A percentile compares a stretch with the other conserved stretches of the same genome.
These are phyloP conservation scores for Rhizophora apiculata DNA, from an alignment of 345 rosid species.

Conservation along the genomic window DNA sequence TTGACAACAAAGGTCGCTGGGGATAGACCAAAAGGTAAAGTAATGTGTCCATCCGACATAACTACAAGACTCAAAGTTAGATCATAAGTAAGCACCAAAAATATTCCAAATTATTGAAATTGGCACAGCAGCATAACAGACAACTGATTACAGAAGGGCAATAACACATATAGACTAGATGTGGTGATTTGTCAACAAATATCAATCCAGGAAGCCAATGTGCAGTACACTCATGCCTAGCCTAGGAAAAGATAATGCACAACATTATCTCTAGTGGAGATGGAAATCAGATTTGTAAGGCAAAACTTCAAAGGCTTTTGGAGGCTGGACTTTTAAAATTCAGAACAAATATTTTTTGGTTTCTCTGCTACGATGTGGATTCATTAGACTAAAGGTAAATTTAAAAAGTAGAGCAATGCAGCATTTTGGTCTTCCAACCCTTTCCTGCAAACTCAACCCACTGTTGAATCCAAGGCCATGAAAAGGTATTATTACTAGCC, in stretches of 20 bases:
- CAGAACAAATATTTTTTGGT: no score
- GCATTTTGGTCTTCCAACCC: not conserved
- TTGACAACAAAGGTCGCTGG: slow-evolving; percentile 87
- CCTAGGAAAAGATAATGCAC: no score
- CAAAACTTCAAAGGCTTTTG: no score
- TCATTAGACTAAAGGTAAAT: no score
- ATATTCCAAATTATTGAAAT: not conserved
- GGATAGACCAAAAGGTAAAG: slow-evolving; percentile 92
- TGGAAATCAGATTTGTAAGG: not conserved
- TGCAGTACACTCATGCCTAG: no score
- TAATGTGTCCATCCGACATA: slow-evolving; percentile 80
- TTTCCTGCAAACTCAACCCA: not conserved
- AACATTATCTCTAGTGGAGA: no score
- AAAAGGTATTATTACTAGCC: not conserved
- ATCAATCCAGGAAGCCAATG: no score
- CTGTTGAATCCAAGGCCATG: not conserved
- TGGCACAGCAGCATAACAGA: not conserved
- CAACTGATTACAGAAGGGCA: not conserved
- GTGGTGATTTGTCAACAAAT: no score
- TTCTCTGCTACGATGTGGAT: no score
- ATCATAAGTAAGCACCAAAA: not conserved
- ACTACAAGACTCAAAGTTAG: slow-evolving; percentile 32
- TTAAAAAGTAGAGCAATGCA: not conserved
- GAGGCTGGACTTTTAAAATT: no score
- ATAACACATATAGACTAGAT: not conserved